These are phyloP conservation scores for Cladophialophora yegresii DNA, from an alignment of 2,329 filamentous ascomycete genomes.

Conservation along the genomic window DNA sequence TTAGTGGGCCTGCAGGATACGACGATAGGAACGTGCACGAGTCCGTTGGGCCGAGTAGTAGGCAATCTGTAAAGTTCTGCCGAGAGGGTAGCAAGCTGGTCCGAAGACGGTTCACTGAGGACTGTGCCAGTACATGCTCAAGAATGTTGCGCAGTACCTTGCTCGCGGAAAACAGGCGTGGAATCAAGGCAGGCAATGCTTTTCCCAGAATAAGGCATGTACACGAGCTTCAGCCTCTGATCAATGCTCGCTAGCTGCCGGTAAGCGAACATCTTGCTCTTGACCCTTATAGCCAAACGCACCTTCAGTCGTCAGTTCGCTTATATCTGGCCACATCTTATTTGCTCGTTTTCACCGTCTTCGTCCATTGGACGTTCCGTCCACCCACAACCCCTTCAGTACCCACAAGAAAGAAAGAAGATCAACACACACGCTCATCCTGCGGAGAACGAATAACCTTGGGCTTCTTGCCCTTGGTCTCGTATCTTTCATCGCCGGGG, in stretches of 20 bases:
- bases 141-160: neutral
- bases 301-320: neutral
- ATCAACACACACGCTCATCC: neutral
- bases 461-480: constrained; percentile 10
- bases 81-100: neutral
- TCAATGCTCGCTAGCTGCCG: neutral
- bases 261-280: neutral
- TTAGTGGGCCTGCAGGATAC: neutral
- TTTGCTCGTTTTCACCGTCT: neutral
- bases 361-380: neutral
- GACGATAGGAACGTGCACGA: neutral
- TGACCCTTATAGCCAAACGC: neutral
- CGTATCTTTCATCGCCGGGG: neutral
- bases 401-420: neutral
- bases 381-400: neutral
- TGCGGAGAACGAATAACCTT: constrained; percentile 12
- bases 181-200: neutral
- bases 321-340: neutral
- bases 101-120: neutral
- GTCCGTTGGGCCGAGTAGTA: neutral
- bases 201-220: constrained; percentile 14
- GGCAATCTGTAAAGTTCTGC: neutral
- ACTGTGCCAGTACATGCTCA: neutral
- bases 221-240: constrained; percentile 8
- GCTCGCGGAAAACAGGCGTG: constrained; percentile 1